Base-by-base conservation (phyloP, 768 basidiomycete genomes). In the Suillus fuscotomentosus region DNA sequence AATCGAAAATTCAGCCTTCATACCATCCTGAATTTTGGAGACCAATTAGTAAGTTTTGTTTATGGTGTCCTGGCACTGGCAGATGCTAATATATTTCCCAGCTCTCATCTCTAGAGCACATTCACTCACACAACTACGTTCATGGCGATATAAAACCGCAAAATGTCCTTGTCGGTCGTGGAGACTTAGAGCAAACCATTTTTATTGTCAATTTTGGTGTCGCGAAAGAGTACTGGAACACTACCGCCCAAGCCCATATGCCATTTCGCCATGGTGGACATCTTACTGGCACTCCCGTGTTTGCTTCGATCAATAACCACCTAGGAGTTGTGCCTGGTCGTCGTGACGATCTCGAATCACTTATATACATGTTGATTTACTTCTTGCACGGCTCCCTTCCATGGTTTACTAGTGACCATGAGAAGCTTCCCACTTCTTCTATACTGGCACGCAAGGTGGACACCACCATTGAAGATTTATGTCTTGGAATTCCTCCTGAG, bases 301-400 rank as follows among this genome's bases (percentile, higher is more conserved):
- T 63, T 5, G 6, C 38, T 3, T 45, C 47, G 0, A 60, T 63
- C 10, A 60, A 60, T 10, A 60, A 39, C 27, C 56, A 63, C 47
- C 45, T 63, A 5, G 22, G 57, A 42, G 45, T 27, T 39, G 57
- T 59, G 17, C 48, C 41, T 11, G 47, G 57, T 34, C 24, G 3
- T 34, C 3, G 10, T 36, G 63, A 63, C 15, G 63, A 63, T 31
- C 50, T 63, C 0, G 56, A 63, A 41, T 63, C 55, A 2, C 34
- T 57, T 14, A 13, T 24, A 6, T 63, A 57, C 43, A 36, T 57
- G 20, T 9, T 63, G 22, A 57, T 63, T 39, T 63, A 57, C 17
- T 57, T 63, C 74, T 76, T 92, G 15, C 86, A 89, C 5, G 90
- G 91, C 15, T 87, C 86, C 0, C 79, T 92, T 2, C 91, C 91